Conservation (phyloP, 1,284 basidiomycete species). For the Anthracocystis panici-leucophaei region DNA sequence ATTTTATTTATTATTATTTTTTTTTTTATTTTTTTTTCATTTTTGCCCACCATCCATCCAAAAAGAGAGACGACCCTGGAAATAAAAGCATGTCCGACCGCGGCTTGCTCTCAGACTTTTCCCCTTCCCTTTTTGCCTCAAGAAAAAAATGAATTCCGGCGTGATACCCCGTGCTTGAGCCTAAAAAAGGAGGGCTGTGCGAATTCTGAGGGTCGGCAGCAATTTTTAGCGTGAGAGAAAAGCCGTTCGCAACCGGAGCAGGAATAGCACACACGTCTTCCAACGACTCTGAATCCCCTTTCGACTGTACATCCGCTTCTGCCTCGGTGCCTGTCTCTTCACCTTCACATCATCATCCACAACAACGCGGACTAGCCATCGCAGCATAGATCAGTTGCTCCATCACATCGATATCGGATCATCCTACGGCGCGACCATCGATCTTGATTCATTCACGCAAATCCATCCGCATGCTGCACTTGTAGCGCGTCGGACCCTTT, state of each 20-base stretch:
- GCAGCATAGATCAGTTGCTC: too few relatives aligned
- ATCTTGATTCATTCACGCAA: neutral
- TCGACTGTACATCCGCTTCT: neutral
- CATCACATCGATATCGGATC: neutral
- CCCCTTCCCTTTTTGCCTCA: too few relatives aligned
- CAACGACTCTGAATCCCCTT: too few relatives aligned
- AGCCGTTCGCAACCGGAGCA: neutral
- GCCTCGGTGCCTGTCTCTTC: neutral
- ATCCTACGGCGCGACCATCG: neutral
- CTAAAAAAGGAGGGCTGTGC: neutral
- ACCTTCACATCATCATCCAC: neutral
- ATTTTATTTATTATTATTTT: too few relatives aligned
- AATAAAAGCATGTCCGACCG: too few relatives aligned
- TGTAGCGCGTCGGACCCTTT: neutral
- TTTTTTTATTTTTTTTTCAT: too few relatives aligned
- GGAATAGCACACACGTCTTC: neutral
- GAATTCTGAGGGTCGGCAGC: too few relatives aligned
- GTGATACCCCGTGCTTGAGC: too few relatives aligned
- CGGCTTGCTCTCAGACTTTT: too few relatives aligned
- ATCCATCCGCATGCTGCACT: constrained; percentile 10
- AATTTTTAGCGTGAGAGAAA: constrained; percentile 4
- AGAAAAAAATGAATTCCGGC: too few relatives aligned
- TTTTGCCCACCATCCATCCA: too few relatives aligned
- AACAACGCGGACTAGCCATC: neutral
- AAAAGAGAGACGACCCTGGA: too few relatives aligned